Evolutionary conservation across 2,329 filamentous ascomycete genomes (phyloP), one percentile per base, ranked within the genome.

Genomic region (Curvularia sp.): DNA sequence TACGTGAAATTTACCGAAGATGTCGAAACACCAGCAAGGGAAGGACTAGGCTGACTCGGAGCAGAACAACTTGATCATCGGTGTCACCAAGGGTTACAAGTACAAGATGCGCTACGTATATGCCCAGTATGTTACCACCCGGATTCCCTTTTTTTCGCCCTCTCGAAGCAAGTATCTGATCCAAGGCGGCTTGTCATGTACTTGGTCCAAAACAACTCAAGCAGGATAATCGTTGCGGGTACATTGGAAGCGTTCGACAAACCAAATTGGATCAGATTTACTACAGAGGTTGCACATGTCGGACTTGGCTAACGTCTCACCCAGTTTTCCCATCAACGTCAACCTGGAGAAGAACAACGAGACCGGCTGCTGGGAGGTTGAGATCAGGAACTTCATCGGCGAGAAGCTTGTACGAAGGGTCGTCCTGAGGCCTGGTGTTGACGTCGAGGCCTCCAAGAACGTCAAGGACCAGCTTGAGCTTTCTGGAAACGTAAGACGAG

Each of bases 91-190:
- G 87, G 95, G 95, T 74, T 99, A 90, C 92, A 96, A 96, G 87
- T 99, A 99, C 91, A 99, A 99, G 92, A 98, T 99, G 94, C 92
- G 96, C 79, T 99, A 99, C 86, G 95, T 99, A 83, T 99, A 99
- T 83, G 95, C 95, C 81, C 95, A 99, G 71, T 74, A 73, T 38
- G 71, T 71, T 19, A 42, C 57, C 57, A 39, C 19, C 21, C 45
- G 36, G 49, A 38, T 43, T n/a, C n/a, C n/a, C 34, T 50, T 28
- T 18, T 18, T 25, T 12, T 27, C n/a, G 19, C 23, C 8, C 21
- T 21, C 53, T 34, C 12, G 18, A 18, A 23, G 23, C 36, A n/a
- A n/a, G 41, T 8, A 15, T 52, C 6, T 49, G 7, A 34, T 45
- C 39, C 34, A 45, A 49, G n/a, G n/a, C 47, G 21, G 51, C 21